Conservation (phyloP, 768 basidiomycete species). For the Cubamyces lactineus region DNA sequence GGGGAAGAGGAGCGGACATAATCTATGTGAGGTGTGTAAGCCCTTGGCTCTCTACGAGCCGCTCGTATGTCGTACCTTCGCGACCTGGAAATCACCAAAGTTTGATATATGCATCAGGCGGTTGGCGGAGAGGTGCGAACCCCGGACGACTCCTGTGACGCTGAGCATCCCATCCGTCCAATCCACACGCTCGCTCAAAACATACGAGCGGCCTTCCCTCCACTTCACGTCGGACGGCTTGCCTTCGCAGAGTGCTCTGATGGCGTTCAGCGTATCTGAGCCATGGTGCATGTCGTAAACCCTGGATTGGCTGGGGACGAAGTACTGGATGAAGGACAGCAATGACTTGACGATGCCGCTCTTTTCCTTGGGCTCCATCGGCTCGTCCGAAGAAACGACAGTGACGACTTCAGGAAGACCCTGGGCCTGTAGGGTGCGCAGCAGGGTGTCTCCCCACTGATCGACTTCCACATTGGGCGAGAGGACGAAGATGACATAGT, state of each 20-base stretch:
- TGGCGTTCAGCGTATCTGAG: constrained; percentile 70
- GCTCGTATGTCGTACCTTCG: constrained; percentile 54
- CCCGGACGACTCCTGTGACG: constrained; percentile 87
- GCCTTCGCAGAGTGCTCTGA: constrained; percentile 84
- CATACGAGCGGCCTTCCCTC: constrained; percentile 79
- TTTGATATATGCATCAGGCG: constrained; percentile 86
- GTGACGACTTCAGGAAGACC: constrained; percentile 86
- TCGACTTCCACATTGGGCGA: constrained; percentile 85
- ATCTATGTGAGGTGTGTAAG: constrained; percentile 51
- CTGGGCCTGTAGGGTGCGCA: constrained; percentile 87
- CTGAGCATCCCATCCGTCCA: constrained; percentile 70
- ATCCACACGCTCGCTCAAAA: constrained; percentile 68
- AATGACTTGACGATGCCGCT: constrained; percentile 81
- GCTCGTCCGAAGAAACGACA: constrained; percentile 56
- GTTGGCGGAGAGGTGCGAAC: constrained; percentile 75
- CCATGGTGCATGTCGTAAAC: constrained; percentile 71
- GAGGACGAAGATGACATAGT: constrained; percentile 86
- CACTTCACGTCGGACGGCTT: constrained; percentile 78
- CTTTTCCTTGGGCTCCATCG: constrained; percentile 63
- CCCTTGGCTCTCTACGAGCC: neutral
- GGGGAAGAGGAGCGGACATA: constrained; percentile 58
- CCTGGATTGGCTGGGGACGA: constrained; percentile 79
- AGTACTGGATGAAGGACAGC: constrained; percentile 93
- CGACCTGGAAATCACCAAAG: constrained; percentile 85
- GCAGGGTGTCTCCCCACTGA: constrained; percentile 81